These are phyloP conservation scores for Cerrena zonata DNA, from an alignment of 1,284 basidiomycete genomes.

Conservation along the genomic window DNA sequence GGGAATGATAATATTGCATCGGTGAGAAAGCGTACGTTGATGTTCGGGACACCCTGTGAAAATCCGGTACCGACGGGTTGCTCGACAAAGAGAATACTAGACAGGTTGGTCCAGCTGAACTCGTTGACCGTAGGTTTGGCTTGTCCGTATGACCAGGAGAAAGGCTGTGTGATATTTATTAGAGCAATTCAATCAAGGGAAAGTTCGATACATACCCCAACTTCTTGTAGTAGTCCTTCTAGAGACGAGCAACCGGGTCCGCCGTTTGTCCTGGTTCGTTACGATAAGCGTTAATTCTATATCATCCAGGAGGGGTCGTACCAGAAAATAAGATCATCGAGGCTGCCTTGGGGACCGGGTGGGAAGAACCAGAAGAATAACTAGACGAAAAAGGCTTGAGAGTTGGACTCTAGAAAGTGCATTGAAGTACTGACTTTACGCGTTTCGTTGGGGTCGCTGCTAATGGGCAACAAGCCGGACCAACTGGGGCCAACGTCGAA, in stretches of 20 bases:
- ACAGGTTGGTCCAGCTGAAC: constrained; percentile 77
- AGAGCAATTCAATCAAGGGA: too few relatives aligned
- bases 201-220: constrained; percentile 51
- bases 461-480: constrained; percentile 70
- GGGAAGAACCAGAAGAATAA: constrained; percentile 88
- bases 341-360: constrained; percentile 61
- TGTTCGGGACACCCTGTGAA: constrained; percentile 66
- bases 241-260: constrained; percentile 66
- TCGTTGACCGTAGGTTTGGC: constrained; percentile 63
- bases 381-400: too few relatives aligned
- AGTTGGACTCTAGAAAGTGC: too few relatives aligned
- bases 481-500: constrained; percentile 73
- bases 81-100: constrained; percentile 76
- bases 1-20: too few relatives aligned
- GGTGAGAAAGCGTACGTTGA: constrained; percentile 46
- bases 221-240: constrained; percentile 76
- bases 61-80: constrained; percentile 83
- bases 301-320: constrained; percentile 18
- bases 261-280: constrained; percentile 47
- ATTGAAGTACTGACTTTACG: constrained; percentile 46
- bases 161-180: too few relatives aligned
- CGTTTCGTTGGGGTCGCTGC: constrained; percentile 51
- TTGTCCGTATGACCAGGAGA: constrained; percentile 63
- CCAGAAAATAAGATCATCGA: constrained; percentile 74
- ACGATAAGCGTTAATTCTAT: not conserved